Evolutionary conservation across 148 eudicot genomes (phyloP).

Genomic region (Silene conica): DNA sequence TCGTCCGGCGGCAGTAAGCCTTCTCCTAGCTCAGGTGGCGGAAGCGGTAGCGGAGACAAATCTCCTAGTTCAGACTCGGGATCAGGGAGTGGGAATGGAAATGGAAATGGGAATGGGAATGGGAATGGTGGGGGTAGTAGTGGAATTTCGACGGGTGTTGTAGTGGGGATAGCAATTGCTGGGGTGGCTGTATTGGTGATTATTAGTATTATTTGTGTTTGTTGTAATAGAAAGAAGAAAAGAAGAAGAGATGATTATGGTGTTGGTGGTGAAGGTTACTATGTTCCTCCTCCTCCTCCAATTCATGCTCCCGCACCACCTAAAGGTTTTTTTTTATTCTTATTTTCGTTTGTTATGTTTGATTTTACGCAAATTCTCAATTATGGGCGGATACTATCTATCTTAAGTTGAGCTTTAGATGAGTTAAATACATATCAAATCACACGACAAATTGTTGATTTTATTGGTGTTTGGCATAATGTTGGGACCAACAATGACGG

Average conservation of each 20-base stretch:
- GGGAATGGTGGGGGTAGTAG: constrained; percentile 8
- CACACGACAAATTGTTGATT: too few relatives aligned
- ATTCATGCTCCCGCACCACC: constrained; percentile 31
- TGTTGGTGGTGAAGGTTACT: constrained; percentile 38
- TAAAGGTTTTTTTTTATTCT: constrained; percentile 49
- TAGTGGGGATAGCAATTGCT: constrained; percentile 72
- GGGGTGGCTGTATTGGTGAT: constrained; percentile 45
- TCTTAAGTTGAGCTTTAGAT: too few relatives aligned
- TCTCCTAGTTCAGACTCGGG: not conserved
- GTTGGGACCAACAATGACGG: not conserved
- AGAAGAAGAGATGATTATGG: constrained; percentile 36
- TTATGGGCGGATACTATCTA: too few relatives aligned
- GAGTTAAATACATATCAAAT: too few relatives aligned
- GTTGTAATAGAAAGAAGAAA: constrained; percentile 56
- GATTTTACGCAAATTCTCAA: too few relatives aligned
- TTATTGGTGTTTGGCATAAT: too few relatives aligned
- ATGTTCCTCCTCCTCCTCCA: constrained; percentile 41
- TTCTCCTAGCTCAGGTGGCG: not conserved
- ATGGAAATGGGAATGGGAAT: not conserved
- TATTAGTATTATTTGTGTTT: constrained; percentile 47
- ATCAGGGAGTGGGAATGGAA: too few relatives aligned
- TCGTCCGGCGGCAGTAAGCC: constrained; percentile 14
- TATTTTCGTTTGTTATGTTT: too few relatives aligned
- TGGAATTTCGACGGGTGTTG: constrained; percentile 54
- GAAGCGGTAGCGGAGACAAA: not conserved